Conservation (phyloP, 2,329 filamentous ascomycete species). For the Zasmidium cellare region DNA sequence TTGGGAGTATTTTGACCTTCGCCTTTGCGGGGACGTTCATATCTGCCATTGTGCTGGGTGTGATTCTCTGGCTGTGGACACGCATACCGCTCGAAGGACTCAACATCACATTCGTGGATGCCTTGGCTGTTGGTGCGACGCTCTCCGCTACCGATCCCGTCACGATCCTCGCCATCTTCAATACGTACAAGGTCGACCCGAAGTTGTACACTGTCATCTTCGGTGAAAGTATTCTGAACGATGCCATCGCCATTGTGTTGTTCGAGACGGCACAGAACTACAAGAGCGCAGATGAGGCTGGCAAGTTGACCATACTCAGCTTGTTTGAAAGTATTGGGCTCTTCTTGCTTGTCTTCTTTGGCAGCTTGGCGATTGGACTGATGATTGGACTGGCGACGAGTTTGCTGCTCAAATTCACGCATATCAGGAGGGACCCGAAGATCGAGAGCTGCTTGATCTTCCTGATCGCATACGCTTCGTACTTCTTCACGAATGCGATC, state of each 20-base stretch:
- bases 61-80: conserved; percentile 87
- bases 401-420: conserved; percentile 88
- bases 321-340: conserved; percentile 90
- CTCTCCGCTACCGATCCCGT: conserved; percentile 96
- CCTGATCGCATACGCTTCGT: conserved; percentile 91
- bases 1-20: conserved; percentile 95
- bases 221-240: conserved; percentile 95
- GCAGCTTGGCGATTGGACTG: conserved; percentile 85
- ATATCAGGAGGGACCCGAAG: conserved; percentile 87
- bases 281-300: conserved; percentile 69
- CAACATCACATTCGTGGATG: conserved; percentile 87
- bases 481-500: conserved; percentile 96
- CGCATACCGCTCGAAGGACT: conserved; percentile 82
- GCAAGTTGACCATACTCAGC: conserved; percentile 73
- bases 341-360: conserved; percentile 95
- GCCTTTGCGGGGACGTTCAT: conserved; percentile 97
- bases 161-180: conserved; percentile 97
- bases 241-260: conserved; percentile 96
- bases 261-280: conserved; percentile 98
- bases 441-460: conserved; percentile 95
- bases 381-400: conserved; percentile 84
- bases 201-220: conserved; percentile 99
- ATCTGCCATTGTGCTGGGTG: conserved; percentile 88
- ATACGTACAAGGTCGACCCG: conserved; percentile 97
- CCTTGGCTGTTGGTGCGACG: conserved; percentile 93